phyloP scores from a whole-genome alignment of 352 stramenopile species.

The Pythium diclinum region DNA sequence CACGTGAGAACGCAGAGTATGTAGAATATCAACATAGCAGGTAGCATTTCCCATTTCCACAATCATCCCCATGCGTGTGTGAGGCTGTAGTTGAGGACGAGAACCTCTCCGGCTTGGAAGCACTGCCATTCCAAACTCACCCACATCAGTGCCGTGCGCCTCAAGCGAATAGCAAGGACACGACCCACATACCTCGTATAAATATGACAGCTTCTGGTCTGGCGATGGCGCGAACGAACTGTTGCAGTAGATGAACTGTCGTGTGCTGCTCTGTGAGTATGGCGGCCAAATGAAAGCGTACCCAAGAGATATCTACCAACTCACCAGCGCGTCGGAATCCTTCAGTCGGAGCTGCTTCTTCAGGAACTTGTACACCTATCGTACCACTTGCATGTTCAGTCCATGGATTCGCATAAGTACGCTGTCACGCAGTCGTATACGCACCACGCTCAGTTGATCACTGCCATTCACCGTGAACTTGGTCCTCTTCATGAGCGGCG shows the following conservation, averaged over 20 bases:
- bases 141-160: background rate
- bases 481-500: constrained; percentile 83
- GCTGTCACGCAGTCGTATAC: constrained; percentile 6
- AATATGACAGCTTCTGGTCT: constrained; percentile 70
- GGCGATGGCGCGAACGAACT: constrained; percentile 82
- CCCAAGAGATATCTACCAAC: background rate
- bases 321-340: constrained; percentile 66
- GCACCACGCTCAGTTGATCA: constrained; percentile 73
- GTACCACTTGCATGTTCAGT: background rate
- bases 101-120: constrained; percentile 74
- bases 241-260: constrained; percentile 87
- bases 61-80: constrained; percentile 78
- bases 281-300: background rate
- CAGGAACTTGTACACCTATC: constrained; percentile 81
- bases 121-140: constrained; percentile 34
- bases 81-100: constrained; percentile 87
- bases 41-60: background rate
- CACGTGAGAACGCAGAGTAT: constrained; percentile 10
- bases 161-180: background rate
- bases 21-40: constrained; percentile 6
- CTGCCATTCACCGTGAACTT: constrained; percentile 83
- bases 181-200: constrained; percentile 54
- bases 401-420: background rate
- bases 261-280: background rate
- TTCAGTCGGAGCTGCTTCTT: constrained; percentile 80